Conservation (phyloP, 2,329 filamentous ascomycete species). For the Beauveria scarabaeidicola region DNA sequence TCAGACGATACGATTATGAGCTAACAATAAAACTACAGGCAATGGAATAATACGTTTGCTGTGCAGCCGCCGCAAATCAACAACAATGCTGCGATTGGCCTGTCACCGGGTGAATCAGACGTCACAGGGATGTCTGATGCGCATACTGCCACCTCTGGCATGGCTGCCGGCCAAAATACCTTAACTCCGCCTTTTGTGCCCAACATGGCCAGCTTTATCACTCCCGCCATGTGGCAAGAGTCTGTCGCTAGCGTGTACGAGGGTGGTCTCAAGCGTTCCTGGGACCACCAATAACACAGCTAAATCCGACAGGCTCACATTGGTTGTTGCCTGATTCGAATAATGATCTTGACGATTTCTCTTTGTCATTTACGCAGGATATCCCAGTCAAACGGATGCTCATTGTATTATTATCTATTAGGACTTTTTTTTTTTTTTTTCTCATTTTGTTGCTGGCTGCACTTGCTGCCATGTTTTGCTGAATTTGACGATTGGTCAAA, state of each 20-base stretch:
- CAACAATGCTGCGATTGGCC: conserved; percentile 38
- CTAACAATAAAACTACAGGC: conserved; percentile 40
- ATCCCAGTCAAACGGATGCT: not conserved
- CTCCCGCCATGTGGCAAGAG: conserved; percentile 66
- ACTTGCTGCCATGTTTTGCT: not conserved
- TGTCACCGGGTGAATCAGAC: conserved; percentile 46
- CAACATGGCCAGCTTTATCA: conserved; percentile 50
- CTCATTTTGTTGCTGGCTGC: not conserved
- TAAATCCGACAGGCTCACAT: not conserved
- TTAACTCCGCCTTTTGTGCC: conserved; percentile 36
- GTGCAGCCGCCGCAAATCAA: conserved; percentile 36
- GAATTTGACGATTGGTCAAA: not conserved
- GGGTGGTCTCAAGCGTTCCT: conserved; percentile 52
- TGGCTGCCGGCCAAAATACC: conserved; percentile 42
- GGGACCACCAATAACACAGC: conserved; percentile 36
- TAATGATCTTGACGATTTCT: conserved; percentile 1
- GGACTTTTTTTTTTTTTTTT: not conserved
- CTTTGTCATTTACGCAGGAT: not conserved
- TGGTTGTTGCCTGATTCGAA: not conserved
- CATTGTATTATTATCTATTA: not conserved
- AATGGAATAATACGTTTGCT: conserved; percentile 94
- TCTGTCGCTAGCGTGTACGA: conserved; percentile 62
- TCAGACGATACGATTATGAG: not conserved
- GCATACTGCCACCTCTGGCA: conserved; percentile 34
- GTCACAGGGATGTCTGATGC: conserved; percentile 43